Percentiles rank a stretch among this genome's conserved stretches.
Conservation (phyloP, 2,329 filamentous ascomycete species). For the Lomentospora prolificans region DNA sequence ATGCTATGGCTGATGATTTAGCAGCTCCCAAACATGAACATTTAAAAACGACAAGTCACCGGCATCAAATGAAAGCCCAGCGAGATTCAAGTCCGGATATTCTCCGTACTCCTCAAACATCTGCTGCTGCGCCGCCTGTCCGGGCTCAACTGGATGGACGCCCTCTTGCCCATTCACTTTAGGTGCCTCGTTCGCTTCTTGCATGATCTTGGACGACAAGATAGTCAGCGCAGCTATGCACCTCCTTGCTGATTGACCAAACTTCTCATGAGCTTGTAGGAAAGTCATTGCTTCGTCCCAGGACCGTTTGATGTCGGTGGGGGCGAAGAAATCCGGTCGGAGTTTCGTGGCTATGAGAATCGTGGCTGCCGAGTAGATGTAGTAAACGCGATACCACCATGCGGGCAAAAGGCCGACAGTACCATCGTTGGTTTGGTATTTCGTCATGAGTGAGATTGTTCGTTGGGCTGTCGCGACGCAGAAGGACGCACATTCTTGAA, state of each 20-base stretch:
- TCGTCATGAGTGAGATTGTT: conserved; percentile 20
- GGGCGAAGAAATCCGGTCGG: conserved; percentile 21
- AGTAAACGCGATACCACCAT: conserved; percentile 30
- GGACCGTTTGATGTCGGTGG: conserved; percentile 17
- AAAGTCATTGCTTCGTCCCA: conserved; percentile 24
- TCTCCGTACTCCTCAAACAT: background rate
- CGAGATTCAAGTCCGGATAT: conserved; percentile 13
- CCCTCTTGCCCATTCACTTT: background rate
- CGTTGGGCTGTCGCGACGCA: conserved; percentile 24
- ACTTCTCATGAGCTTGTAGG: conserved; percentile 22
- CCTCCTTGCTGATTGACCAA: conserved; percentile 21
- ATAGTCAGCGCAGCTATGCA: conserved; percentile 25
- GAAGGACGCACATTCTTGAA: conserved; percentile 22
- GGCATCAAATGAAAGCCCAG: conserved; percentile 20
- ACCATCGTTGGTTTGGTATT: conserved; percentile 21
- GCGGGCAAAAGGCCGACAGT: conserved; percentile 25
- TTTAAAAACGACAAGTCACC: conserved; percentile 25
- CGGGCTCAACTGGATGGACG: background rate
- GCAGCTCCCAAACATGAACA: conserved; percentile 20
- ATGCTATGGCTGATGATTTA: background rate
- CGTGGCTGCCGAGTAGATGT: conserved; percentile 25
- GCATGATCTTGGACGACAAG: conserved; percentile 23
- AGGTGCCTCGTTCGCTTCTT: conserved; percentile 9
- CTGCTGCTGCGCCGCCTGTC: background rate
- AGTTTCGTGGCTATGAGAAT: conserved; percentile 26